phyloP scores from a whole-genome alignment of 441 rosid species.

The Macaranga tanarius region DNA sequence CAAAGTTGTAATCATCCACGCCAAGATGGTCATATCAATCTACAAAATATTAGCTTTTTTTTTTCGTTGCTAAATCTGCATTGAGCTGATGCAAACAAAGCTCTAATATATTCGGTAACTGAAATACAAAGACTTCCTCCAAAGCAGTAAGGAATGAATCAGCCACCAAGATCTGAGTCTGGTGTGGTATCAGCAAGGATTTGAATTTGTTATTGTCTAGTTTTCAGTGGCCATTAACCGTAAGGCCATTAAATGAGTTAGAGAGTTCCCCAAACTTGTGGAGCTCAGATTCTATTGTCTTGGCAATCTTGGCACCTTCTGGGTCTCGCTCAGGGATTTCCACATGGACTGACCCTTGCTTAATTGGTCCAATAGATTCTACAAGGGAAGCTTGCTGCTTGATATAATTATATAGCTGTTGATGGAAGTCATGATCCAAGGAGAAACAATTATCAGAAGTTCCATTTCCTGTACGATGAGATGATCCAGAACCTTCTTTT shows the following conservation, averaged over 20 bases:
- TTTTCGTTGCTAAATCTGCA: slow-evolving; percentile 32
- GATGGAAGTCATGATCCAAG: slow-evolving; percentile 77
- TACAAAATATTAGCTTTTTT: slow-evolving; percentile 21
- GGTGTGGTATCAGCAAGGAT: slow-evolving; percentile 10
- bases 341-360: slow-evolving; percentile 87
- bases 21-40: slow-evolving; percentile 26
- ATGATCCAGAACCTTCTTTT: slow-evolving; percentile 78
- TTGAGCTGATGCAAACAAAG: slow-evolving; percentile 48
- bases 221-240: slow-evolving; percentile 35
- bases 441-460: slow-evolving; percentile 58
- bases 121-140: slow-evolving; percentile 12
- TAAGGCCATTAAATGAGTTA: slow-evolving; percentile 38
- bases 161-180: slow-evolving; percentile 20
- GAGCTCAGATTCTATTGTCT: slow-evolving; percentile 68
- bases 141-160: slow-evolving; percentile 12
- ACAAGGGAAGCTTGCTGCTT: slow-evolving; percentile 58
- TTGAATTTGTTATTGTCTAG: slow-evolving; percentile 19
- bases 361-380: slow-evolving; percentile 46
- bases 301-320: slow-evolving; percentile 53
- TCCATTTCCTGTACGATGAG: slow-evolving; percentile 39
- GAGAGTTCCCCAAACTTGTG: slow-evolving; percentile 50
- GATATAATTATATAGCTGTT: slow-evolving; percentile 72
- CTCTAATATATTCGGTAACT: background rate
- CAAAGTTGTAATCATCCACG: slow-evolving; percentile 15
- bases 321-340: slow-evolving; percentile 62